Evolutionary conservation across 257 asterid genomes (phyloP).

Genomic region (Solanum chmielewskii): DNA sequence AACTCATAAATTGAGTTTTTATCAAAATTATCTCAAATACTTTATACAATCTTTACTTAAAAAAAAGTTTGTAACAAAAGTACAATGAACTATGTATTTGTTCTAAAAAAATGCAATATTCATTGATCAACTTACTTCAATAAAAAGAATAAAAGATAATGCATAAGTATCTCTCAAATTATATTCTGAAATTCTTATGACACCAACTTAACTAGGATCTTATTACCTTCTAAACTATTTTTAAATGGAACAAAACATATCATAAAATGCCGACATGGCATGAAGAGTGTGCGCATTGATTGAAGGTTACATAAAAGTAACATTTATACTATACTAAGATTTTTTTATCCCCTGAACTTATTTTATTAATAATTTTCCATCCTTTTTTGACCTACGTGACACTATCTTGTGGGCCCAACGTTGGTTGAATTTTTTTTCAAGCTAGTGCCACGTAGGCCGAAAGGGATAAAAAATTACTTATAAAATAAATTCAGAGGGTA

Average conservation of each 20-base stretch:
- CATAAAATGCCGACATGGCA: not conserved
- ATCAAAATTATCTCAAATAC: not conserved
- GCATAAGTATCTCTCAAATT: not conserved
- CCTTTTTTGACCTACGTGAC: too few species aligned
- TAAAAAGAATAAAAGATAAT: too few species aligned
- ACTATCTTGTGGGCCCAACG: too few species aligned
- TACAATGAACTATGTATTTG: not conserved
- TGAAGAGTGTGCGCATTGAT: not conserved
- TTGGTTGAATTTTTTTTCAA: too few species aligned
- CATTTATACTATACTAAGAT: too few species aligned
- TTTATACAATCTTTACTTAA: too few species aligned
- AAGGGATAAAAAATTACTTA: too few species aligned
- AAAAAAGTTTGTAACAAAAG: not conserved
- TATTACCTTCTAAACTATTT: not conserved
- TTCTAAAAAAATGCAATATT: not conserved
- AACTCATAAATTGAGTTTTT: not conserved
- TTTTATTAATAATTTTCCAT: too few species aligned
- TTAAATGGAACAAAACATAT: not conserved
- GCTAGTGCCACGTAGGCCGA: too few species aligned
- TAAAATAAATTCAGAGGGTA: too few species aligned
- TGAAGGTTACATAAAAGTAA: not conserved
- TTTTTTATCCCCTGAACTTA: too few species aligned
- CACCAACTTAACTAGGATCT: not conserved
- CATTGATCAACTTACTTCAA: not conserved
- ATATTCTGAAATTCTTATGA: not conserved